A percentile compares a stretch with the other conserved stretches of the same genome.
These are phyloP conservation scores for Globisporangium heterothallicum DNA, from an alignment of 352 stramenopile species.

Conservation along the genomic window DNA sequence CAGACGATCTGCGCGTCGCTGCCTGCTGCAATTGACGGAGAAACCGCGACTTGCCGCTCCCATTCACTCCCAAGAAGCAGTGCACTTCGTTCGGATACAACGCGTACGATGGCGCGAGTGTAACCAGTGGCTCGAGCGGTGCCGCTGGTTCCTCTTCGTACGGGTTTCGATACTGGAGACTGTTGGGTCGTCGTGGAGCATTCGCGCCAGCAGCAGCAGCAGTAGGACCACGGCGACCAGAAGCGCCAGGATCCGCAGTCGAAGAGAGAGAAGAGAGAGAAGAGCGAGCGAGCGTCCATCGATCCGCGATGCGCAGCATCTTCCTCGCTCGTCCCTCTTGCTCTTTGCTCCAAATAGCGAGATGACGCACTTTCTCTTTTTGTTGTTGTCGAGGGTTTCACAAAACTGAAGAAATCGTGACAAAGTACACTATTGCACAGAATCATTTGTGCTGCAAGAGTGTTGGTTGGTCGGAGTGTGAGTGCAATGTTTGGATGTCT, in stretches of 20 bases:
- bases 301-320: background rate
- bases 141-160: constrained; percentile 1
- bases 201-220: background rate
- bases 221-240: background rate
- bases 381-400: too few species aligned
- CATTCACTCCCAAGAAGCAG: constrained; percentile 69
- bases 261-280: background rate
- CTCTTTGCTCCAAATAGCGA: too few species aligned
- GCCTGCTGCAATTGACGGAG: constrained; percentile 34
- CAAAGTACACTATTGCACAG: too few species aligned
- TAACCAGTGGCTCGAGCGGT: constrained; percentile 19
- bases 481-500: too few species aligned
- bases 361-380: too few species aligned
- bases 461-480: too few species aligned
- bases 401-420: too few species aligned
- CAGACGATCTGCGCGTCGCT: too few species aligned
- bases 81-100: constrained; percentile 50
- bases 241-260: too few species aligned
- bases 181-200: background rate
- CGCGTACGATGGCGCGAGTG: constrained; percentile 33
- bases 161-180: constrained; percentile 10
- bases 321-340: too few species aligned
- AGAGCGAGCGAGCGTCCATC: background rate
- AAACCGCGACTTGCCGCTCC: constrained; percentile 62
- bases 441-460: constrained; percentile 3